Base-by-base conservation (phyloP, 441 rosid species). In the Adansonia gregorii region DNA sequence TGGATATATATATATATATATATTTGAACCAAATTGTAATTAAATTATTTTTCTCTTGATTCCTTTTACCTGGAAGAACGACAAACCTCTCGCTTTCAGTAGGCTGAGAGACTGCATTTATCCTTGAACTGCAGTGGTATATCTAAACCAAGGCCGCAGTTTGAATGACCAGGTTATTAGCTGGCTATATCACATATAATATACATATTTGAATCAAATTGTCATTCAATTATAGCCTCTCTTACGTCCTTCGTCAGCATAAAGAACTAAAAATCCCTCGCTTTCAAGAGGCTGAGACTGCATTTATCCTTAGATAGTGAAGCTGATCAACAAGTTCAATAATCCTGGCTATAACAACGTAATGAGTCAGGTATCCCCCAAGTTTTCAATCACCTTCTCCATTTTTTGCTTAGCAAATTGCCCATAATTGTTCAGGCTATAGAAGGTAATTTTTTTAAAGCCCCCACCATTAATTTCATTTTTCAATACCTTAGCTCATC, bases 241-340 rank as follows among this genome's bases (percentile, higher is more conserved):
- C 67, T 10, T 39, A 11, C 46, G 6, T 64, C 68, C 35, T 27
- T 15, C 15, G 22, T 19, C 48, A 31, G 48, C 68, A 1, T 39
- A 22, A 65, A 65, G 49, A 39, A 39, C 11, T 11, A 14, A 17
- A 31, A 12, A 56, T 15, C 48, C 48, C 35, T 64, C 14, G 15
- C 65, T 59, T 59, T 22, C 65, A 59, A 9, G 65, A 22, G 31
- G n/a, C 43, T 41, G 48, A 7, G 19, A 63, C 67, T 63, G 67
- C 67, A 39, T 35, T 63, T 24, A 61, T 6, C 63, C 31, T 20
- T 7, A 2, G 64, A 24, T 3, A 39, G 48, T 66, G 70, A 45
- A 67, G 54, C 17, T 45, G 35, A 46, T 67, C 17, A 63, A 63
- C 19, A 31, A 31, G 35, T 63, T 31, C 67, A 35, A 2, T 31